phyloP scores from a whole-genome alignment of 495 filamentous ascomycete genomes.

The Aspergillus steynii region DNA sequence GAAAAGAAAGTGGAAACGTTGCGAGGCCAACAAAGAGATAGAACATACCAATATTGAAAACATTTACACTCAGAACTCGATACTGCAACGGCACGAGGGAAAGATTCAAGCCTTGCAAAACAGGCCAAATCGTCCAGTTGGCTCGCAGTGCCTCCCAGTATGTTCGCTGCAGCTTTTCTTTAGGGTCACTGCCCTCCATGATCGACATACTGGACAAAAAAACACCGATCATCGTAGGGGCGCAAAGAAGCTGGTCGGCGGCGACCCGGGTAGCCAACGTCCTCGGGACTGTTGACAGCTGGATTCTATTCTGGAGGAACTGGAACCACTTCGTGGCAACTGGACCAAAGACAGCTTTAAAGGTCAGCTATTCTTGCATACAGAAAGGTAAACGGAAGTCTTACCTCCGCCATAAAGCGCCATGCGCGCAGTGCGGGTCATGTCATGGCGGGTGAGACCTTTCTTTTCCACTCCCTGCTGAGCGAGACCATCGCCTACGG shows the following conservation, averaged over 20 bases:
- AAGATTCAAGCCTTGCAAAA: constrained; percentile 79
- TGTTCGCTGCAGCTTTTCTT: constrained; percentile 62
- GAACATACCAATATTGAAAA: constrained; percentile 58
- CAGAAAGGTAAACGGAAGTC: neutral
- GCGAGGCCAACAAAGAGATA: neutral
- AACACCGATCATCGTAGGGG: constrained; percentile 68
- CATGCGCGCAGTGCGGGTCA: constrained; percentile 12
- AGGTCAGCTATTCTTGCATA: neutral
- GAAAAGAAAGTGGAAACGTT: neutral
- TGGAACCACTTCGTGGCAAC: constrained; percentile 78
- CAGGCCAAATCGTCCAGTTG: constrained; percentile 88
- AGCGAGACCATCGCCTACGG: constrained; percentile 11
- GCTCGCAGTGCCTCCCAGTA: constrained; percentile 63
- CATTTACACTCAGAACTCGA: constrained; percentile 75
- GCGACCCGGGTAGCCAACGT: constrained; percentile 60
- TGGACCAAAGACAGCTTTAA: constrained; percentile 73
- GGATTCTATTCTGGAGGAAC: constrained; percentile 62
- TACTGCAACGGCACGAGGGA: constrained; percentile 75
- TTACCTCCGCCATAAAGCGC: constrained; percentile 15
- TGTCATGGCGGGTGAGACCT: constrained; percentile 9
- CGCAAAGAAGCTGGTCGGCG: constrained; percentile 73
- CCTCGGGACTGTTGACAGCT: constrained; percentile 10
- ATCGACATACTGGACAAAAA: constrained; percentile 76
- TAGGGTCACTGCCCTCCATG: constrained; percentile 65
- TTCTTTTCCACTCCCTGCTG: constrained; percentile 13